Conservation (phyloP, 257 asterid genomes). For the Parsonsia alboflavescens region DNA sequence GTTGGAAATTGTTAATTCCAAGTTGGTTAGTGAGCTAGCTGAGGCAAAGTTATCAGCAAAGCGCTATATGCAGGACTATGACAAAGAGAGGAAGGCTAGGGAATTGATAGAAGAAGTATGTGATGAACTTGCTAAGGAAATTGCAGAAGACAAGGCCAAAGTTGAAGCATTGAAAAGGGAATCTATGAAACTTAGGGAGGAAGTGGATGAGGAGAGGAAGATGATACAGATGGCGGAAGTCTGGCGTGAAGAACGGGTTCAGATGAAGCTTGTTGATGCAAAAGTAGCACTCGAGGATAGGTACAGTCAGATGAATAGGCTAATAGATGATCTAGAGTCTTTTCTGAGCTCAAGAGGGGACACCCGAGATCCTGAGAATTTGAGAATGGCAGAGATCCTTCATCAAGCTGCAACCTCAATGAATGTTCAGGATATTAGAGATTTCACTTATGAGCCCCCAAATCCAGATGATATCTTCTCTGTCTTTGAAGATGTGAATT, state of each 20-base stretch:
- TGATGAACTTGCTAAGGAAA: slow-evolving; percentile 68
- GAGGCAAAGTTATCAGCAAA: slow-evolving; percentile 54
- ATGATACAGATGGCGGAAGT: slow-evolving; percentile 80
- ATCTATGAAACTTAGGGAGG: slow-evolving; percentile 43
- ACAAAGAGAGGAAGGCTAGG: slow-evolving; percentile 56
- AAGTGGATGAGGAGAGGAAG: slow-evolving; percentile 67
- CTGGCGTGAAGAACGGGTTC: slow-evolving; percentile 80
- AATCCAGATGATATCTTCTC: slow-evolving; percentile 51
- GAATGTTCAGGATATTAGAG: slow-evolving; percentile 45
- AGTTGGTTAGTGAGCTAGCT: slow-evolving; percentile 51
- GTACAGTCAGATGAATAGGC: slow-evolving; percentile 45
- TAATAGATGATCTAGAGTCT: slow-evolving; percentile 44
- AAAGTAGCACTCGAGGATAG: slow-evolving; percentile 65
- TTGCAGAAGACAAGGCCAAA: slow-evolving; percentile 59
- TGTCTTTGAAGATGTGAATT: slow-evolving; percentile 43
- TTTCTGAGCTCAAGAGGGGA: slow-evolving; percentile 29
- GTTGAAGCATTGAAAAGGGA: slow-evolving; percentile 56
- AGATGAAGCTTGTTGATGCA: slow-evolving; percentile 66
- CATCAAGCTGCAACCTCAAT: slow-evolving; percentile 40
- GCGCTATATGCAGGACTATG: slow-evolving; percentile 49
- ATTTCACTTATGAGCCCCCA: slow-evolving; percentile 56
- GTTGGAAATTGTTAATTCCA: slow-evolving; percentile 53
- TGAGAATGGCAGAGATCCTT: slow-evolving; percentile 45
- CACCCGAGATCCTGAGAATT: slow-evolving; percentile 35
- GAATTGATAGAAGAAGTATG: slow-evolving; percentile 70